These are phyloP conservation scores for Odontarrhena argentea DNA, from an alignment of 345 rosid genomes.

Conservation along the genomic window DNA sequence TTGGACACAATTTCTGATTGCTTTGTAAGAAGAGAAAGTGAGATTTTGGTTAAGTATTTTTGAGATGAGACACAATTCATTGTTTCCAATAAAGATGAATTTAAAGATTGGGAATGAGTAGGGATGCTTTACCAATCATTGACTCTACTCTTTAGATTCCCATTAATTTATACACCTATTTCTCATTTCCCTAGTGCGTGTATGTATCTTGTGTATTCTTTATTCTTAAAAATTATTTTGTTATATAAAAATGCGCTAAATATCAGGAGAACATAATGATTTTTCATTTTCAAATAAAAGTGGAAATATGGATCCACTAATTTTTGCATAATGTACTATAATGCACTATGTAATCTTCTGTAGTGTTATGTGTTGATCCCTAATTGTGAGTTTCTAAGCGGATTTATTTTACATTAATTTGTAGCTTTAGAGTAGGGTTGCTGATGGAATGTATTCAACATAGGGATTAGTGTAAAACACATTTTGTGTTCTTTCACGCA, in stretches of 20 bases:
- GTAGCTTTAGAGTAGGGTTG: constrained; percentile 30
- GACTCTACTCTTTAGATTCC: constrained; percentile 32
- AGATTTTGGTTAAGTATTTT: constrained; percentile 40
- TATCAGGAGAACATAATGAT: constrained; percentile 30
- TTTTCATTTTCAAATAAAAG: constrained; percentile 16
- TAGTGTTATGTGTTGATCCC: not conserved
- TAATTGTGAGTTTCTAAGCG: constrained; percentile 1
- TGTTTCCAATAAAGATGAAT: constrained; percentile 40
- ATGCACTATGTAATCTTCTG: not conserved
- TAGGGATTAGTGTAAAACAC: constrained; percentile 43
- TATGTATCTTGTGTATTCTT: constrained; percentile 27
- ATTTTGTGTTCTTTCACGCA: constrained; percentile 33
- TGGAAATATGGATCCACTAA: constrained; percentile 23
- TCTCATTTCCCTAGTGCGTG: constrained; percentile 30
- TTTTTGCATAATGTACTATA: constrained; percentile 6
- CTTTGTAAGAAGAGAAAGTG: constrained; percentile 52
- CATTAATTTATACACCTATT: constrained; percentile 33
- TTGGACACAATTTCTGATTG: constrained; percentile 38
- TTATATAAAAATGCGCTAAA: constrained; percentile 21
- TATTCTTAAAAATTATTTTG: constrained; percentile 5
- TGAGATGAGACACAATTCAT: constrained; percentile 36
- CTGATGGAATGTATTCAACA: constrained; percentile 29
- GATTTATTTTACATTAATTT: constrained; percentile 5
- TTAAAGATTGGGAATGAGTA: constrained; percentile 30
- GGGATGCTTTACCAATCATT: constrained; percentile 42